Evolutionary conservation across 345 rosid species (phyloP), one percentile per base, ranked within the genome.

Genomic region (Sisymbrium altissimum): DNA sequence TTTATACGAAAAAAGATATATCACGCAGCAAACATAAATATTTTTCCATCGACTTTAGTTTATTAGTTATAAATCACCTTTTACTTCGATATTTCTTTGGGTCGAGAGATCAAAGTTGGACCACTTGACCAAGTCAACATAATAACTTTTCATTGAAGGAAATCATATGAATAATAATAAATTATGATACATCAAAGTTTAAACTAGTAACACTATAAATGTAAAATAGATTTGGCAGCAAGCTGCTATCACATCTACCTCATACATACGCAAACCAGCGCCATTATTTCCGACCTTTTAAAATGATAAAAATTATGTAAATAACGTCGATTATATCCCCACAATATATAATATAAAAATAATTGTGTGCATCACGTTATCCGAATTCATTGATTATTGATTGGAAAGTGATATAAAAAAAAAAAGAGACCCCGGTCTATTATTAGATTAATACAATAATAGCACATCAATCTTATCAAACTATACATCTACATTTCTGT

Each of bases 231-330:
- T 53, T 40, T 41, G n/a, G n/a, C n/a, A 74, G 12, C 12, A 38
- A 25, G 49, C 60, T n/a, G 49, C 60, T n/a, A 38, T 40, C 55
- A 19, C 46, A 72, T 63, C 53, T 25, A 50, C 69, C 69, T 52
- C 69, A 63, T 52, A 52, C 43, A 39, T 72, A 72, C 62, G 76
- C 61, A 52, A 62, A 33, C 56, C 58, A 68, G 38, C 14, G 3
- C 40, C 30, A 41, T 54, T 10, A 11, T 39, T 40, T 21, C 63
- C 14, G 35, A 32, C 27, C n/a, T n/a, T n/a, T n/a, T n/a, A n/a
- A n/a, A n/a, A n/a, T n/a, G n/a, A n/a, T n/a, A n/a, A 72, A 38
- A 44, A 65, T 13, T 46, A 66, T 36, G 71, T 56, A 38, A 38
- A 27, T 15, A 58, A 59, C 17, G 52, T 29, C 19, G 36, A 57